These are phyloP conservation scores for Saturnispora quitensis DNA, from an alignment of 805 yeast species.

Conservation along the genomic window DNA sequence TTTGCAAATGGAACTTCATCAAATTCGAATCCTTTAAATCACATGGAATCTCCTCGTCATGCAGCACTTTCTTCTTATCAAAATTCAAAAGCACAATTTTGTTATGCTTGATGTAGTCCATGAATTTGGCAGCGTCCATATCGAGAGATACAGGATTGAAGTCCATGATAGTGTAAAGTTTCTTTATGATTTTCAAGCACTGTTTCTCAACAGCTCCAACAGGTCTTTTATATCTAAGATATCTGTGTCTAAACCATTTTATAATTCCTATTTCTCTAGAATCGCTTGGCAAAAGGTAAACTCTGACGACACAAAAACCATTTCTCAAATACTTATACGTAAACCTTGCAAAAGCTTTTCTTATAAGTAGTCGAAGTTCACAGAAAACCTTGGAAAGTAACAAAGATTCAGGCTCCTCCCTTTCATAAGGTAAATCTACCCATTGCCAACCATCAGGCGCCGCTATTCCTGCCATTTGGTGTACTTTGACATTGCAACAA, in stretches of 20 bases:
- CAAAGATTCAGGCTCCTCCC: constrained; percentile 4
- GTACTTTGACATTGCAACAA: constrained; percentile 34
- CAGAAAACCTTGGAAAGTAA: constrained; percentile 18
- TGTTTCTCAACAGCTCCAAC: constrained; percentile 28
- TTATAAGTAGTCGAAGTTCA: constrained; percentile 36
- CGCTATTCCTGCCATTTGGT: constrained; percentile 28
- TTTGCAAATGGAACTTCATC: constrained; percentile 25
- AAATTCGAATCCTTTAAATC: background rate
- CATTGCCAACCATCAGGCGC: constrained; percentile 43
- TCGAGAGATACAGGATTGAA: constrained; percentile 33
- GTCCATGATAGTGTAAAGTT: constrained; percentile 35
- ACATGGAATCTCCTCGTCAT: background rate
- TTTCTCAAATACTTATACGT: constrained; percentile 31
- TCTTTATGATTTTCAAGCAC: constrained; percentile 27
- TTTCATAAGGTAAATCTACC: constrained; percentile 39
- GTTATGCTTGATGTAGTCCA: background rate
- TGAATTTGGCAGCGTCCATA: constrained; percentile 10
- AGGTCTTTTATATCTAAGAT: constrained; percentile 27
- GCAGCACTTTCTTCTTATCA: background rate
- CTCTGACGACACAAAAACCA: constrained; percentile 28
- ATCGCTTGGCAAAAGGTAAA: constrained; percentile 43
- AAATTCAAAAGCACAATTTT: constrained; percentile 6
- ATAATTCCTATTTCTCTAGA: constrained; percentile 27
- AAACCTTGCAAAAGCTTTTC: constrained; percentile 33
- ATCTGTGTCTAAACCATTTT: constrained; percentile 27